Conservation (phyloP, 805 yeast species). For the Hanseniaspora thailandica region DNA sequence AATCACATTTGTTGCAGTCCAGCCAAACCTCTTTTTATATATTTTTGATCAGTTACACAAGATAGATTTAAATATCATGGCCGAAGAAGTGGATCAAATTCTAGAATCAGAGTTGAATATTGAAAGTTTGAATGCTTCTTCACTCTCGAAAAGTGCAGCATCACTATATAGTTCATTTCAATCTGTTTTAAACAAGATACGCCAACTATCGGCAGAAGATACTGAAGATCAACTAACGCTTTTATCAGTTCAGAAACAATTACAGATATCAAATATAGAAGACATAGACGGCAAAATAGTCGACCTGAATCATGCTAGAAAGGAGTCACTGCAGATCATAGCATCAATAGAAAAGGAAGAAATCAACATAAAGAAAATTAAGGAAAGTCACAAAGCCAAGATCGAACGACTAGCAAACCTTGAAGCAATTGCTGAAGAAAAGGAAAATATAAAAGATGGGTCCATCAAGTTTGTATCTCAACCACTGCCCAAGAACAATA, state of each 20-base stretch:
- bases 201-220: constrained; percentile 31
- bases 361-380: constrained; percentile 34
- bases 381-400: constrained; percentile 28
- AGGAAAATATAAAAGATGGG: constrained; percentile 16
- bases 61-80: not conserved
- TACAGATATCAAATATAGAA: constrained; percentile 51
- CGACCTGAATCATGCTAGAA: constrained; percentile 40
- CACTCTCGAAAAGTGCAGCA: too few relatives aligned
- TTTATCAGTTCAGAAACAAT: constrained; percentile 50
- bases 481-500: constrained; percentile 25
- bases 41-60: too few relatives aligned
- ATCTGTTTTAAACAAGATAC: constrained; percentile 34
- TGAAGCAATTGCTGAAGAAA: constrained; percentile 16
- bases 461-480: constrained; percentile 18
- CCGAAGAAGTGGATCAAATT: not conserved
- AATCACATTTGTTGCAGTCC: too few relatives aligned
- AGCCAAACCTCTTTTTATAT: too few relatives aligned
- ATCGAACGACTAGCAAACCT: constrained; percentile 11
- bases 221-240: constrained; percentile 37
- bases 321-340: constrained; percentile 45
- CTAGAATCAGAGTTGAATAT: not conserved
- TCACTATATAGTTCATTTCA: not conserved
- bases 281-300: constrained; percentile 51
- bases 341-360: constrained; percentile 53
- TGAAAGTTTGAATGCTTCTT: not conserved